These are phyloP conservation scores for Theobroma grandiflorum DNA, from an alignment of 441 rosid species.

Conservation along the genomic window DNA sequence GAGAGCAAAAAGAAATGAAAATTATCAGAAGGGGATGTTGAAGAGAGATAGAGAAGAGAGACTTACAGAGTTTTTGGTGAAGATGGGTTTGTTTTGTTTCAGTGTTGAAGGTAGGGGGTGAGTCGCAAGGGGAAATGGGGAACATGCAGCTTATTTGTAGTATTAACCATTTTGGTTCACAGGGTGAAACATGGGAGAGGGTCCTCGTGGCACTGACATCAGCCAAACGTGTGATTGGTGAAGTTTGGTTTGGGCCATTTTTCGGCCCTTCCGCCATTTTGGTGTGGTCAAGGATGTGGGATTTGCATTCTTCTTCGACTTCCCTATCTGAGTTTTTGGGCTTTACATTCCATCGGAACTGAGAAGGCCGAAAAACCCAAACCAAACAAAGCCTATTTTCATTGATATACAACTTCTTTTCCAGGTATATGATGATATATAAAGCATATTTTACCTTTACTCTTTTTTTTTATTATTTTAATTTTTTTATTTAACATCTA, in stretches of 20 bases:
- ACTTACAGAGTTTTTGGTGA: slow-evolving; percentile 24
- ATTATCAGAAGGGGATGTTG: not conserved
- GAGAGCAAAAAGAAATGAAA: not conserved
- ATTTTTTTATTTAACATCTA: no score
- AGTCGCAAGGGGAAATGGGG: not conserved
- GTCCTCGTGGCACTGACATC: not conserved
- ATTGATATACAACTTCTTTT: no score
- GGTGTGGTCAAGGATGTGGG: not conserved
- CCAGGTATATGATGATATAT: no score
- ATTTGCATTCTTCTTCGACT: not conserved
- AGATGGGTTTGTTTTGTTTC: slow-evolving; percentile 9
- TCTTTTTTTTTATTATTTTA: no score
- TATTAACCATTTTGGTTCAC: not conserved
- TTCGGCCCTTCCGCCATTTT: not conserved
- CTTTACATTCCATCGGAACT: not conserved
- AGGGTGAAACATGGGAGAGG: not conserved
- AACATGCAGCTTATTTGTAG: not conserved
- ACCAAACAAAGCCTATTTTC: not conserved
- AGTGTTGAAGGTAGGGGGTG: not conserved
- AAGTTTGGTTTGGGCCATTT: not conserved
- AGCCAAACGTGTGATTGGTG: not conserved
- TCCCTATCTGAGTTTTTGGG: not conserved
- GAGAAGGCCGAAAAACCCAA: not conserved
- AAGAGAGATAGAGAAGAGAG: not conserved
- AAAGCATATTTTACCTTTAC: no score